A percentile compares a stretch with the other conserved stretches of the same genome.
phyloP scores from a whole-genome alignment of 352 stramenopile species.

The Plasmopara halstedii region DNA sequence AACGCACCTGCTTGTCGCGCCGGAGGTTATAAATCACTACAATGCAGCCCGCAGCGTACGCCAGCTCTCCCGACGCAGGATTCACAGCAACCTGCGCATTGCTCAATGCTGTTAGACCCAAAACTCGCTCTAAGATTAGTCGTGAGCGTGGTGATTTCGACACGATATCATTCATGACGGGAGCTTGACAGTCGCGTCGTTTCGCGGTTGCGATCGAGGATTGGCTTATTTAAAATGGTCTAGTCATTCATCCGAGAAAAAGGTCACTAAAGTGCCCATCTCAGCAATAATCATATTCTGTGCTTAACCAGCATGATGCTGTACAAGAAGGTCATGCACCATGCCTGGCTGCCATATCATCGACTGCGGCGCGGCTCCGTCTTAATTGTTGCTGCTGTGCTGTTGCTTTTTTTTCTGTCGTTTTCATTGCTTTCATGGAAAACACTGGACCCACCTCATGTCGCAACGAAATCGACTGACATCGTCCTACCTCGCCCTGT shows the following conservation, averaged over 20 bases:
- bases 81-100: conserved; percentile 77
- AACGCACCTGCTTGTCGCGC: conserved; percentile 80
- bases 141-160: conserved; percentile 23
- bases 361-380: conserved; percentile 51
- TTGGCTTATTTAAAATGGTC: conserved; percentile 8
- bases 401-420: conserved; percentile 58
- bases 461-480: conserved; percentile 5
- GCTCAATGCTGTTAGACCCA: conserved; percentile 64
- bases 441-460: background rate
- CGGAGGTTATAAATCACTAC: conserved; percentile 87
- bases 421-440: conserved; percentile 22
- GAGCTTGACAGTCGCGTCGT: conserved; percentile 3
- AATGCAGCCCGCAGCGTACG: conserved; percentile 81
- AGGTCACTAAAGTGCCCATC: conserved; percentile 3
- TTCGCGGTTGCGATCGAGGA: background rate
- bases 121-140: conserved; percentile 76
- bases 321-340: conserved; percentile 59
- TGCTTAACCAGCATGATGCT: conserved; percentile 23
- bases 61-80: conserved; percentile 68
- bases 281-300: background rate
- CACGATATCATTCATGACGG: background rate
- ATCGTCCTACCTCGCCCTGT: conserved; percentile 2
- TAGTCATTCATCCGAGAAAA: conserved; percentile 1
- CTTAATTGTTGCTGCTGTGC: conserved; percentile 20
- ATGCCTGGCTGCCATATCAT: conserved; percentile 47